Evolutionary conservation across 768 basidiomycete genomes (phyloP).

Genomic region (Hericium erinaceus): DNA sequence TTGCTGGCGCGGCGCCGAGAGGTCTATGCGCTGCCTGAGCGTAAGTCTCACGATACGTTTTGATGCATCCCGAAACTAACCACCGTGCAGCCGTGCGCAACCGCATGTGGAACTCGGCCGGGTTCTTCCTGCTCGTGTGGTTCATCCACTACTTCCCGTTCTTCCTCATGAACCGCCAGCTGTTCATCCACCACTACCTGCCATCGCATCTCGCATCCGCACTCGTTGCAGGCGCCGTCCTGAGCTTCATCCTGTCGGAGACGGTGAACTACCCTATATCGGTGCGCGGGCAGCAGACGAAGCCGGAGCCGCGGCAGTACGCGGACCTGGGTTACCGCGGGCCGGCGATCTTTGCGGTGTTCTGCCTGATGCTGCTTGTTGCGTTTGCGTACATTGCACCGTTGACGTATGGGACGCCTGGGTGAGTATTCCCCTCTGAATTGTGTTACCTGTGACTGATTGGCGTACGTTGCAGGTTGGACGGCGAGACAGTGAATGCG

Average conservation of each 20-base stretch:
- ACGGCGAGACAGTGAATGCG: slow-evolving; percentile 76
- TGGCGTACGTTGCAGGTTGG: slow-evolving; percentile 43
- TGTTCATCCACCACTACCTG: slow-evolving; percentile 96
- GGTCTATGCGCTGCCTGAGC: slow-evolving; percentile 75
- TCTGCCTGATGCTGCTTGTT: slow-evolving; percentile 49
- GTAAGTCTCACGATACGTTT: slow-evolving; percentile 39
- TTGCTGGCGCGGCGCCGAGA: slow-evolving; percentile 79
- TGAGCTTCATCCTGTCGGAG: slow-evolving; percentile 86
- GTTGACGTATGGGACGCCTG: slow-evolving; percentile 92
- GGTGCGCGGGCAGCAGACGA: slow-evolving; percentile 55
- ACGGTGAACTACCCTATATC: slow-evolving; percentile 90
- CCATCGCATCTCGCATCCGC: slow-evolving; percentile 93
- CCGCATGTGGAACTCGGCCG: slow-evolving; percentile 89
- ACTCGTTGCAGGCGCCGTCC: slow-evolving; percentile 83
- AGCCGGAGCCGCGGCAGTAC: slow-evolving; percentile 32
- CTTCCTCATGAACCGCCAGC: slow-evolving; percentile 94
- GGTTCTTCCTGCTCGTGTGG: slow-evolving; percentile 95
- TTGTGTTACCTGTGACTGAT: slow-evolving; percentile 4
- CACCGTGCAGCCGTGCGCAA: slow-evolving; percentile 72
- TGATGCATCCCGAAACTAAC: not conserved
- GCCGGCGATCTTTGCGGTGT: slow-evolving; percentile 49
- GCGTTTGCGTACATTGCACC: slow-evolving; percentile 76
- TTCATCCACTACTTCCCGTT: slow-evolving; percentile 93
- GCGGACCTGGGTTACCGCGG: slow-evolving; percentile 77
- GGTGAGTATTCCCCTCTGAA: slow-evolving; percentile 43